Conservation (phyloP, 495 filamentous ascomycete species). For the Xylaria venustula region DNA sequence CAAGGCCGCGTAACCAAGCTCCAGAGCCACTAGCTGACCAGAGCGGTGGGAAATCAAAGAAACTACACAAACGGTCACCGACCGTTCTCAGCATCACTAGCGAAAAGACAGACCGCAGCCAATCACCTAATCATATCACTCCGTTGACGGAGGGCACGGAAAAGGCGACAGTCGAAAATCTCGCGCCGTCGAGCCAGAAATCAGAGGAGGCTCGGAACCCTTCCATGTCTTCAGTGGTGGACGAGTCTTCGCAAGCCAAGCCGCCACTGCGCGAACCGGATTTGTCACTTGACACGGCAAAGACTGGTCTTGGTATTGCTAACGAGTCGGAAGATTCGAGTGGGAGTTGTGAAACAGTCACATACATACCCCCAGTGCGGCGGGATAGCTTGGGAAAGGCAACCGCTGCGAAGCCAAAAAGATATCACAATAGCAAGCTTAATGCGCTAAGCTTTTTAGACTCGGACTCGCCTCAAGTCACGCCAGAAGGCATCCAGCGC, state of each 20-base stretch:
- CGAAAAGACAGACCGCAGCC: slow-evolving; percentile 1
- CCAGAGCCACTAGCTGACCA: slow-evolving; percentile 16
- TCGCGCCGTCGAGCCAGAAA: neutral
- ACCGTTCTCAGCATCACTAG: slow-evolving; percentile 14
- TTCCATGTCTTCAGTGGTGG: neutral
- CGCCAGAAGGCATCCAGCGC: slow-evolving; percentile 29
- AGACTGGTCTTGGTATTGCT: neutral
- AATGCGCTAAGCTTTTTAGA: slow-evolving; percentile 36
- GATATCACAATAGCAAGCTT: slow-evolving; percentile 15
- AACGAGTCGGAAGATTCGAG: slow-evolving; percentile 31
- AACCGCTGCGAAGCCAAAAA: slow-evolving; percentile 29
- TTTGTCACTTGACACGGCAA: neutral
- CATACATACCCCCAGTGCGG: slow-evolving; percentile 27
- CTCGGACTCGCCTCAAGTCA: slow-evolving; percentile 29
- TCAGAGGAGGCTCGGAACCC: neutral
- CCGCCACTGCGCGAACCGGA: slow-evolving; percentile 11
- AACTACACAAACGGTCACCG: slow-evolving; percentile 18
- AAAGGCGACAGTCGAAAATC: neutral
- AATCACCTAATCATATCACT: neutral
- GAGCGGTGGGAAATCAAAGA: slow-evolving; percentile 14
- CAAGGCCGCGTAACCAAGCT: slow-evolving; percentile 21
- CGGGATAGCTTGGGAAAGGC: slow-evolving; percentile 25
- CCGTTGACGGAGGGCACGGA: neutral
- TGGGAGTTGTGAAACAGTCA: slow-evolving; percentile 36
- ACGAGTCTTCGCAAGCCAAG: neutral